Conservation (phyloP, 78 protist genomes). For the Paratrimastix pyriformis region DNA sequence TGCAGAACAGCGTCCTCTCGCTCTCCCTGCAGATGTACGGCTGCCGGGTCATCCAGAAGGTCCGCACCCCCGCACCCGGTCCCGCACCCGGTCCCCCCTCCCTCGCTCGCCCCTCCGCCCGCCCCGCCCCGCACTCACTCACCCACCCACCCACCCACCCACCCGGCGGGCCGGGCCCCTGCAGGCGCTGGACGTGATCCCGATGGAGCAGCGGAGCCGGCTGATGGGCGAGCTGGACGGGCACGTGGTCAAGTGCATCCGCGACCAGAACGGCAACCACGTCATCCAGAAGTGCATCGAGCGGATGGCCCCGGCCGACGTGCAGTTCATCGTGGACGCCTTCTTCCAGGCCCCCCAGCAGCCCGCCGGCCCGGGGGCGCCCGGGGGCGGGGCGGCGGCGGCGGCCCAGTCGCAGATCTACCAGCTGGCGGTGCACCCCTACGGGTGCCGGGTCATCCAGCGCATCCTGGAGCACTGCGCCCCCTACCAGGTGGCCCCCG, state of each 20-base stretch:
- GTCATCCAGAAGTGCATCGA: slow-evolving; percentile 96
- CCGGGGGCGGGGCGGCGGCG: neutral
- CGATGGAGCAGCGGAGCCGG: slow-evolving; percentile 22
- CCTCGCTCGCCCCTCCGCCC: neutral
- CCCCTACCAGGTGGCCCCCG: slow-evolving; percentile 25
- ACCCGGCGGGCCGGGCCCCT: neutral
- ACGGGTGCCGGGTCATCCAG: slow-evolving; percentile 98
- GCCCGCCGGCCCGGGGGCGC: neutral
- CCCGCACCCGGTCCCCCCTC: too few relatives aligned
- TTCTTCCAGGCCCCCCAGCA: slow-evolving; percentile 28
- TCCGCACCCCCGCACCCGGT: too few relatives aligned
- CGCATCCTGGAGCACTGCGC: slow-evolving; percentile 82
- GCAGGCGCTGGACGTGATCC: slow-evolving; percentile 11
- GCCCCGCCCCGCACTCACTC: slow-evolving; percentile 5
- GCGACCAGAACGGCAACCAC: slow-evolving; percentile 98
- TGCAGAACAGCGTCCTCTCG: neutral
- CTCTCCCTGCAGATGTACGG: neutral
- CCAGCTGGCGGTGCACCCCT: slow-evolving; percentile 80
- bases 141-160: neutral
- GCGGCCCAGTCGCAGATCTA: slow-evolving; percentile 33
- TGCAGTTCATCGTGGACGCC: slow-evolving; percentile 77
- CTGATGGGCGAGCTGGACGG: slow-evolving; percentile 74
- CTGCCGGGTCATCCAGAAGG: neutral
- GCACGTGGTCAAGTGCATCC: slow-evolving; percentile 74
- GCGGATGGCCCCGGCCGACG: slow-evolving; percentile 44